These are phyloP conservation scores for Chenopodium album DNA, from an alignment of 148 eudicot species.

Conservation along the genomic window DNA sequence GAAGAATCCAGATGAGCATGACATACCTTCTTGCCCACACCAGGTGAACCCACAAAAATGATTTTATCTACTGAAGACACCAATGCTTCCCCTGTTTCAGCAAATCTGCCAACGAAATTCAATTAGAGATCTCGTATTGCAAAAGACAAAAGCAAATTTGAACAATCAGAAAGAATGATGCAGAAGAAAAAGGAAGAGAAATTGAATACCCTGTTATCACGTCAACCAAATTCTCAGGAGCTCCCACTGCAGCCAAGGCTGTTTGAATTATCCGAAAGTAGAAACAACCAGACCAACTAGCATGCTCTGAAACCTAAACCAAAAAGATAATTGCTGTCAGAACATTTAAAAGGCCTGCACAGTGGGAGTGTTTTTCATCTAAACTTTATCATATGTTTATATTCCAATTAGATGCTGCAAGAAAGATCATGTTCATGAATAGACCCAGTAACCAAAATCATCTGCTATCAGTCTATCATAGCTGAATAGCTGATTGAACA, in stretches of 20 bases:
- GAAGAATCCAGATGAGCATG: constrained; percentile 24
- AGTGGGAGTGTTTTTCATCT: not conserved
- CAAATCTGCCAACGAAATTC: constrained; percentile 58
- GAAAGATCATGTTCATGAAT: not conserved
- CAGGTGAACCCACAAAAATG: constrained; percentile 98
- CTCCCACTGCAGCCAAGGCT: constrained; percentile 98
- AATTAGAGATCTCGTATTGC: constrained; percentile 14
- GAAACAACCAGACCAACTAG: constrained; percentile 99
- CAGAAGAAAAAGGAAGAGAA: constrained; percentile 10
- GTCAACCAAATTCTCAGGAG: constrained; percentile 98
- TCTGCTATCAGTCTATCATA: not conserved
- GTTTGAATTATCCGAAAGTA: constrained; percentile 89
- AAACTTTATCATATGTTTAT: not conserved
- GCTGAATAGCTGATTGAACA: not conserved
- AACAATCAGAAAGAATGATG: not conserved
- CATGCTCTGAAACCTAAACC: constrained; percentile 88
- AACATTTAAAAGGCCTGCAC: not conserved
- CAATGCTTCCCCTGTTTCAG: constrained; percentile 98
- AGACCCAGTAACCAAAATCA: not conserved
- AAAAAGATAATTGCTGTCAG: constrained; percentile 14
- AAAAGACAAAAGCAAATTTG: not conserved
- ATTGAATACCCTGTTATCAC: constrained; percentile 84
- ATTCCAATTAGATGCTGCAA: not conserved
- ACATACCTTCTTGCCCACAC: constrained; percentile 88
- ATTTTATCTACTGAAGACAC: constrained; percentile 97